Evolutionary conservation across 495 filamentous ascomycete genomes (phyloP).

Genomic region (Achaetomiella virescens): DNA sequence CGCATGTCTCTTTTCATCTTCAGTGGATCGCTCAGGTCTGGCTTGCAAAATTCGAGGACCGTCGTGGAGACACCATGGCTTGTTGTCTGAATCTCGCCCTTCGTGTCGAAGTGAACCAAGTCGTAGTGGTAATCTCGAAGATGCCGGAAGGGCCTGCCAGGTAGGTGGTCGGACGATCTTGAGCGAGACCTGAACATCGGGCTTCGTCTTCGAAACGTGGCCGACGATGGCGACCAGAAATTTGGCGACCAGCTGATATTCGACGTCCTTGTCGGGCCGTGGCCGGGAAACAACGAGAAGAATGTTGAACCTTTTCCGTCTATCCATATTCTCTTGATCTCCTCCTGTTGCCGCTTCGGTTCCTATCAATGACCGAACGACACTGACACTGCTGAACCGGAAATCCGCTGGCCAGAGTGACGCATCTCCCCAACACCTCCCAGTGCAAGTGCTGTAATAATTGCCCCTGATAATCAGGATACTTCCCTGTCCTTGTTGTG

Average conservation of each 20-base stretch:
- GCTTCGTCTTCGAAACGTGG: background rate
- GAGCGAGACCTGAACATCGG: background rate
- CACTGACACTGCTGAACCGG: background rate
- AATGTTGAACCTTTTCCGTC: background rate
- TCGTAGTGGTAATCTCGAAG: background rate
- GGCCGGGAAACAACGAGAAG: constrained; percentile 2
- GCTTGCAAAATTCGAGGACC: background rate
- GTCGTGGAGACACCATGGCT: background rate
- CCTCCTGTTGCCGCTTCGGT: background rate
- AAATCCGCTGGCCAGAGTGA: background rate
- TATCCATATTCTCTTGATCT: background rate
- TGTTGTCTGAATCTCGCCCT: background rate
- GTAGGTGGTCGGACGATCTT: background rate
- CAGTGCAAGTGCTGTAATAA: background rate
- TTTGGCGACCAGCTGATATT: constrained; percentile 4
- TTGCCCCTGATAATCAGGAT: background rate
- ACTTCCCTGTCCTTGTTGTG: background rate
- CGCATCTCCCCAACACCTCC: background rate
- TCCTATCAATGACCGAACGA: background rate
- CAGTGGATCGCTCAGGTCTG: background rate
- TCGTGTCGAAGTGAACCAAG: constrained; percentile 2
- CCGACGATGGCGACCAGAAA: background rate
- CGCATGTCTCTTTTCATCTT: background rate
- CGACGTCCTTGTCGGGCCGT: background rate
- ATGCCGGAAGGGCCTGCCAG: background rate